Conservation (phyloP, 73 alveolate species). For the Uronychia binucleata region DNA sequence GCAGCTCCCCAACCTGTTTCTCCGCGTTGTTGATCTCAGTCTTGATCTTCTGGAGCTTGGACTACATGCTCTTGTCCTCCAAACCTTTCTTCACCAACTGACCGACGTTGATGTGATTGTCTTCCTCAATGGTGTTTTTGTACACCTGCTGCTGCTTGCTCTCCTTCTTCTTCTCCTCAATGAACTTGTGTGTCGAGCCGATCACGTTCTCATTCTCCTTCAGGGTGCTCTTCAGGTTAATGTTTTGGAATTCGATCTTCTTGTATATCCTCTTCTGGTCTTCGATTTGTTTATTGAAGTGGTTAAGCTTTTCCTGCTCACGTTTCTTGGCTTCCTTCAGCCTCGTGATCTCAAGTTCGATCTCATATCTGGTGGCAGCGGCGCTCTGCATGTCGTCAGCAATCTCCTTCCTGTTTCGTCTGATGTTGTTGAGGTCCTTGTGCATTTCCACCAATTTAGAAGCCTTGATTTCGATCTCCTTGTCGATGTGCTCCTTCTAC, state of each 20-base stretch:
- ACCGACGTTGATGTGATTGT: constrained; percentile 65
- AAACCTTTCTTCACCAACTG: constrained; percentile 71
- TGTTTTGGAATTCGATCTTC: constrained; percentile 62
- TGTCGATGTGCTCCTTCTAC: constrained; percentile 24
- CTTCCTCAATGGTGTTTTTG: constrained; percentile 70
- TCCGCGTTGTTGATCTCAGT: constrained; percentile 61
- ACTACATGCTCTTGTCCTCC: constrained; percentile 76
- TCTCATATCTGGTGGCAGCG: constrained; percentile 50
- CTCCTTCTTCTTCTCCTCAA: constrained; percentile 80
- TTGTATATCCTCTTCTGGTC: constrained; percentile 73
- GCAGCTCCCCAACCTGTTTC: constrained; percentile 63
- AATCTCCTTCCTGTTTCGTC: constrained; percentile 47
- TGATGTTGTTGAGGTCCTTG: constrained; percentile 49
- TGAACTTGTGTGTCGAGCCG: constrained; percentile 44
- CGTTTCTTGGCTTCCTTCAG: constrained; percentile 48
- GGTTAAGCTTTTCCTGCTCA: constrained; percentile 69
- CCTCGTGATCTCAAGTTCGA: constrained; percentile 52
- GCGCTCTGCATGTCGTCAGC: constrained; percentile 47
- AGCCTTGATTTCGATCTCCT: constrained; percentile 43
- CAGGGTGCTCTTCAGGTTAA: constrained; percentile 44
- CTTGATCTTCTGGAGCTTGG: constrained; percentile 56
- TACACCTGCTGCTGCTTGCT: constrained; percentile 66
- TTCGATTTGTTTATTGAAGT: constrained; percentile 59
- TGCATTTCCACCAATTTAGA: constrained; percentile 38
- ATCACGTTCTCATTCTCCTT: constrained; percentile 65